Evolutionary conservation across 176 grass and related monocot species (phyloP), one percentile per base, ranked within the genome.

Genomic region (Lolium rigidum): DNA sequence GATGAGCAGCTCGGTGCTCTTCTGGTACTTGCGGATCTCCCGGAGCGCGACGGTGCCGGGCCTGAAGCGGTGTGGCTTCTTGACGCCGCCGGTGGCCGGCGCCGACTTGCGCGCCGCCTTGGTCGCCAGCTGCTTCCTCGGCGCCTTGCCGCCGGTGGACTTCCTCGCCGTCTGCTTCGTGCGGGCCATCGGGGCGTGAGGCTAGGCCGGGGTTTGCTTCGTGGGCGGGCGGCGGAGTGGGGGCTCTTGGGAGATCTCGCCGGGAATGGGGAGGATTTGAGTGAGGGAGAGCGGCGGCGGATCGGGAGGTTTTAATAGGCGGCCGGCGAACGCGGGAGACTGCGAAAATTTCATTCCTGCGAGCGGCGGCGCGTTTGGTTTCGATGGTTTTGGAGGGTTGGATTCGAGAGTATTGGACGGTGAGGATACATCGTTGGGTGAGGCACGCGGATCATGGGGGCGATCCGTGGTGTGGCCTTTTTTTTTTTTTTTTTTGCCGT

Each of bases 11-110:
- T 94, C 87, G 0, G 92, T 94, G 73, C 92, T 94, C 89, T 94
- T 94, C 81, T 94, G 89, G 84, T 94, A 94, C 89, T 89, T 94
- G 87, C 87, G 92, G 50, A 94, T 94, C 89, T 94, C 89, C 0
- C 92, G 76, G 48, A 94, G 92, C 3, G 87, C 87, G 10, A 94
- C 87, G 64, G 92, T 94, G 48, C 89, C 89, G 5, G 92, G 89
- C 20, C 92, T 80, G 77, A 94, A 94, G 24, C 86, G 89, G 55
- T 91, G 86, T 79, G 95, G 95, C 87, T 97, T 97, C 39, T 41
- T 41, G 5, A 91, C 89, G 0, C 92, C 89, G 39, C 92, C 89
- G 28, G 89, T 94, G 1, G 87, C 92, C 21, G 92, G 92, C 0
- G 89, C 89, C 7, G 89, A 91, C 86, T 91, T 94, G 87, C 89